These are phyloP conservation scores for Solanum sitiens DNA, from an alignment of 257 asterid species.

Conservation along the genomic window DNA sequence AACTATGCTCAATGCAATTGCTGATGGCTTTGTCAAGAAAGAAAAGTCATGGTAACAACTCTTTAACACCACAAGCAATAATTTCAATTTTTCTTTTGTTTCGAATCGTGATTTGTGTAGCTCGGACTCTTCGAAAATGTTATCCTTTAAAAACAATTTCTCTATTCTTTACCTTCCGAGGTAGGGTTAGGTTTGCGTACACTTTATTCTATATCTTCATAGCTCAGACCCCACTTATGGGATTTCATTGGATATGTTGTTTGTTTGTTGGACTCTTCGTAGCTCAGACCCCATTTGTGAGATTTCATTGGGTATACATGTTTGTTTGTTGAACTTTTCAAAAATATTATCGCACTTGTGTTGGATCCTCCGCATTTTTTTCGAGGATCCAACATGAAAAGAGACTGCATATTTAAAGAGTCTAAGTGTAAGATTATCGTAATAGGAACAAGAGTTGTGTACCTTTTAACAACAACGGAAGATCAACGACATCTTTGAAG, in stretches of 20 bases:
- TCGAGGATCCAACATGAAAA: neutral
- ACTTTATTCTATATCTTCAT: neutral
- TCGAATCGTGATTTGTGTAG: neutral
- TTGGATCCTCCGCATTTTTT: neutral
- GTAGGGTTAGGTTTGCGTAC: neutral
- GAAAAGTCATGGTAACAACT: slow-evolving; percentile 61
- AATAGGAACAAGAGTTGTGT: too few relatives aligned
- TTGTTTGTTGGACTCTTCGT: neutral
- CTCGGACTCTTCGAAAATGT: neutral
- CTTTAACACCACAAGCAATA: neutral
- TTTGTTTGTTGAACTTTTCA: neutral
- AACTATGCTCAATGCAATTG: slow-evolving; percentile 7
- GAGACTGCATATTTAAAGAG: neutral
- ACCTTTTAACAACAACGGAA: too few relatives aligned
- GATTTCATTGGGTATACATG: too few relatives aligned
- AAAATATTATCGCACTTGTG: neutral
- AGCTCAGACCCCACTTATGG: neutral
- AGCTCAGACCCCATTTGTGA: too few relatives aligned
- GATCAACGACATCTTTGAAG: too few relatives aligned
- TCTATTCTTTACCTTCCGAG: neutral
- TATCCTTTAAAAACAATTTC: neutral
- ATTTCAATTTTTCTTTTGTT: neutral
- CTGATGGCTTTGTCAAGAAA: slow-evolving; percentile 52
- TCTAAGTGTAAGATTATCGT: neutral
- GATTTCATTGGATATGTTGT: neutral